Percentiles rank a stretch among this genome's conserved stretches.
phyloP scores from a whole-genome alignment of 345 rosid species.

The Trapa bicornis region DNA sequence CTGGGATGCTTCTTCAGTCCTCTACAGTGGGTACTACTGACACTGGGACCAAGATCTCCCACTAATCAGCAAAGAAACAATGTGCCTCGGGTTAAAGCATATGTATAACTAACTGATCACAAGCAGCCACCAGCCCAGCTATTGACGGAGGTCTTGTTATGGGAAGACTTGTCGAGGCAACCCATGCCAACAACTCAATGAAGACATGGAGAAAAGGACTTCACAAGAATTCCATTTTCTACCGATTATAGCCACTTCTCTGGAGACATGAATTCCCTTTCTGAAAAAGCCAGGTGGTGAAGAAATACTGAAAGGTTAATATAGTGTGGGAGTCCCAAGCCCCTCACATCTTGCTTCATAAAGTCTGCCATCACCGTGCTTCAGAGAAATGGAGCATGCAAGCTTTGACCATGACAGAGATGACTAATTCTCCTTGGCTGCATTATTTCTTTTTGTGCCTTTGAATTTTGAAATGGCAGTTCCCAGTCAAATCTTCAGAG shows the following conservation, averaged over 20 bases:
- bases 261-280: neutral
- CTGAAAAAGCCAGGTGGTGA: neutral
- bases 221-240: neutral
- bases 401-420: neutral
- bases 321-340: neutral
- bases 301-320: neutral
- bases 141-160: neutral
- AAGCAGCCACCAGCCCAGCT: neutral
- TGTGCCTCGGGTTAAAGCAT: neutral
- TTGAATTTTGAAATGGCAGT: neutral
- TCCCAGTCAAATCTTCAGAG: slow-evolving; percentile 26
- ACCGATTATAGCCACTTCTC: neutral
- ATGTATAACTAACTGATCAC: neutral
- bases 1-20: neutral
- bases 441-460: neutral
- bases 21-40: neutral
- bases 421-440: neutral
- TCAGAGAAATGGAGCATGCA: neutral
- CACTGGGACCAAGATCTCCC: neutral
- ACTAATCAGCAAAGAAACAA: neutral
- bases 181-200: neutral
- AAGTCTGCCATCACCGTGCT: neutral
- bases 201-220: neutral
- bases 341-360: neutral
- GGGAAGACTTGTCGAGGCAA: neutral